Evolutionary conservation across 192 early-diverging fungal genomes (phyloP), one percentile per base, ranked within the genome.

Genomic region (Coemansia sp.): DNA sequence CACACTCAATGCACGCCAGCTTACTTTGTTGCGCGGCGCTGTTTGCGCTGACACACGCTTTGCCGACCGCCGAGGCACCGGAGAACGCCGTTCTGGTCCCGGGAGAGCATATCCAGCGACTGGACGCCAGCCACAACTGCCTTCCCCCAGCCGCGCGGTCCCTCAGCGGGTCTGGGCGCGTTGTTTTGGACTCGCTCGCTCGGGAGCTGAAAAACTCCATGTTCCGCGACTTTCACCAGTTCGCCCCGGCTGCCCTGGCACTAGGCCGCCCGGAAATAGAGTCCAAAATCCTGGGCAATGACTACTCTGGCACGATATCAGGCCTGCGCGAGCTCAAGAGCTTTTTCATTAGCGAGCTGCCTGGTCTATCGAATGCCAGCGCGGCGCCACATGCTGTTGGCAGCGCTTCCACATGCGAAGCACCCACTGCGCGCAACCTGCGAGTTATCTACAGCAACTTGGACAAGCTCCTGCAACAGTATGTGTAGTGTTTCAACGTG

Each of bases 201-300:
- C 57, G 45, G 2, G 49, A 47, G 31, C 58, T 76, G 30, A 40
- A 55, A 9, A 21, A 13, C 36, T 62, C 72, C n/a, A 42, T 58
- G 55, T 76, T 69, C 58, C 61, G 65, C 46, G 66, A 76, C 62
- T 61, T 69, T 18, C 72, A 68, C 46, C 58, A 65, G 58, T 76
- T 69, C 39, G 72, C 60, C 19, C 72, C 72, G 3, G 65, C 51
- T 5, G 65, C 65, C 19, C 39, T 55, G 17, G 72, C 72, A 0
- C 56, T 76, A 9, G 53, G 57, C 43, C 46, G 38, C 23, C 37
- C 61, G 2, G 47, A 53, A 14, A 54, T 68, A 26, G 49, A 64
- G 37, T 34, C 48, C 38, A 62, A 58, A 5, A 68, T 75, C 29
- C 35, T 55, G 3, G 65, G 60, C 36, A 35, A 35, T 17, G 59